phyloP scores from a whole-genome alignment of 2,329 filamentous ascomycete genomes.

The Aureobasidium leucospermi region DNA sequence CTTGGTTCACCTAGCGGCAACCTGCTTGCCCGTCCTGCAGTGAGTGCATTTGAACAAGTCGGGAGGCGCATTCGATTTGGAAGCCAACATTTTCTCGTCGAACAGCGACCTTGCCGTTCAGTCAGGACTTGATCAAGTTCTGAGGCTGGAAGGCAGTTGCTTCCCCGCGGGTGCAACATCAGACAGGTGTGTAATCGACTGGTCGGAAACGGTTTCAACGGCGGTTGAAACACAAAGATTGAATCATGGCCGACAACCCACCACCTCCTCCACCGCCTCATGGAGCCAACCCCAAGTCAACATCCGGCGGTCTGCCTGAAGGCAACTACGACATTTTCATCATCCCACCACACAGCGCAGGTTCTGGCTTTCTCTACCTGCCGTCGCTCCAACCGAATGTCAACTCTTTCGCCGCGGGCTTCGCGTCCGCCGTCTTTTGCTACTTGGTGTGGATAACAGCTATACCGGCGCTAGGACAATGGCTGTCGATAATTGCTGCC shows the following conservation, averaged over 20 bases:
- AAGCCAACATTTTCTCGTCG: background rate
- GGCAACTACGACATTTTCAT: constrained; percentile 98
- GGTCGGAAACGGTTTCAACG: constrained; percentile 4
- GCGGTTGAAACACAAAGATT: background rate
- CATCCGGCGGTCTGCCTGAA: constrained; percentile 62
- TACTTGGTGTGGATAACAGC: constrained; percentile 67
- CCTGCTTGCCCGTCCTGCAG: constrained; percentile 2
- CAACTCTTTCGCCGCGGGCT: constrained; percentile 87
- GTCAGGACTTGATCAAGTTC: background rate
- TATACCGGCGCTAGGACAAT: constrained; percentile 64
- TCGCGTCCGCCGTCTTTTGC: constrained; percentile 65
- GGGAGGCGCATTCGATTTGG: background rate
- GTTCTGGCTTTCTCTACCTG: constrained; percentile 87
- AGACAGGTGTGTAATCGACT: background rate
- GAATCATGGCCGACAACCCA: background rate
- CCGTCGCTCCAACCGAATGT: constrained; percentile 77
- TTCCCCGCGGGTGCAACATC: background rate
- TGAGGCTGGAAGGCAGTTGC: background rate
- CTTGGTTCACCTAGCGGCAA: background rate
- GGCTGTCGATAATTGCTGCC: constrained; percentile 64
- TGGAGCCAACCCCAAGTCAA: constrained; percentile 65
- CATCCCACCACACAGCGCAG: constrained; percentile 84
- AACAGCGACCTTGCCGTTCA: background rate
- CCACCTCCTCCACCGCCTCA: constrained; percentile 84
- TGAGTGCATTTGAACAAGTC: background rate